Evolutionary conservation across 768 basidiomycete genomes (phyloP).

Genomic region (Calocera viscosa): DNA sequence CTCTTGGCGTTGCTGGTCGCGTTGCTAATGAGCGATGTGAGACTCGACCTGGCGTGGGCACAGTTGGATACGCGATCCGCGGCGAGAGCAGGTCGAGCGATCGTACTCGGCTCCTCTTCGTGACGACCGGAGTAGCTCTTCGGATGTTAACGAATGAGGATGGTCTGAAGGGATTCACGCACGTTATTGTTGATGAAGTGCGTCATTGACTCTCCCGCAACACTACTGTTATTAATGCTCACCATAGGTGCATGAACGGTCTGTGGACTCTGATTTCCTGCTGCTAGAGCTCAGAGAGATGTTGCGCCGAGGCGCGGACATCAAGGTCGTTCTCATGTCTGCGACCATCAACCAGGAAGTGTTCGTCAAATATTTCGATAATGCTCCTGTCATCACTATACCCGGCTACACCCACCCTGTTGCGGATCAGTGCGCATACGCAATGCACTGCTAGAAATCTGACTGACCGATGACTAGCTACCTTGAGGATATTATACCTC

Average conservation of each 20-base stretch:
- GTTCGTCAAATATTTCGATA: conserved; percentile 71
- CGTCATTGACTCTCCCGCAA: conserved; percentile 12
- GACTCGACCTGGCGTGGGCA: conserved; percentile 53
- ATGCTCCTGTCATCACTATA: conserved; percentile 70
- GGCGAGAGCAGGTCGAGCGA: conserved; percentile 62
- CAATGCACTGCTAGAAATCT: neutral
- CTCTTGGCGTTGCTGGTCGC: conserved; percentile 75
- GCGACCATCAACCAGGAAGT: conserved; percentile 86
- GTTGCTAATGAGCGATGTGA: conserved; percentile 60
- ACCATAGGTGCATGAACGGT: conserved; percentile 74
- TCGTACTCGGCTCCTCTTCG: conserved; percentile 69
- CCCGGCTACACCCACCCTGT: conserved; percentile 75
- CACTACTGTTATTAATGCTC: neutral
- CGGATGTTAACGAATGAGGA: conserved; percentile 60
- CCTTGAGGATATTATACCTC: conserved; percentile 63
- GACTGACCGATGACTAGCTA: conserved; percentile 38
- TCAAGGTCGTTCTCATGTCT: conserved; percentile 84
- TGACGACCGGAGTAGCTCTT: conserved; percentile 88
- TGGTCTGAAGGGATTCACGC: conserved; percentile 52
- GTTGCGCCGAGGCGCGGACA: conserved; percentile 43
- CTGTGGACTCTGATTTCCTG: conserved; percentile 81
- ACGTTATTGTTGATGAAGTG: conserved; percentile 86
- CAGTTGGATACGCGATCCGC: conserved; percentile 78
- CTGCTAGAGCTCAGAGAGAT: conserved; percentile 73
- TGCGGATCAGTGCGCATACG: conserved; percentile 45